Conservation (phyloP, 495 filamentous ascomycete species). For the Ramalina intermedia region DNA sequence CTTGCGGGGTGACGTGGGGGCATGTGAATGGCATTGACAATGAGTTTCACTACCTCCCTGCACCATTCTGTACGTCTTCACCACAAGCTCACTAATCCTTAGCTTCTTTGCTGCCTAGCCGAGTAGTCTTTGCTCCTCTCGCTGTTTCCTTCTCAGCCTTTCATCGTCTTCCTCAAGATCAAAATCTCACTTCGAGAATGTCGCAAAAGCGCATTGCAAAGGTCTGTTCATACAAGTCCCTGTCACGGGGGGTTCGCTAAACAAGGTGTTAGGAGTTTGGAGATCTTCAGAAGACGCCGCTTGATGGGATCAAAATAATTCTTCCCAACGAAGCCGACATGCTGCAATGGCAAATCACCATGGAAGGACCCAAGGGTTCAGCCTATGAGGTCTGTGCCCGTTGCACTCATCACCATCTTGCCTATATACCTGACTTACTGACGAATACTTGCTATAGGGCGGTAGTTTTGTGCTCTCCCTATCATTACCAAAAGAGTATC, state of each 20-base stretch:
- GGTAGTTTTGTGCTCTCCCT: conserved; percentile 69
- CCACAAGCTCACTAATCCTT: too few relatives aligned
- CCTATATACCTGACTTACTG: conserved; percentile 5
- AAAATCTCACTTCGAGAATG: neutral
- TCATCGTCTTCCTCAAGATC: neutral
- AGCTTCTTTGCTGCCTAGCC: too few relatives aligned
- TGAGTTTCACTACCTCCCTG: too few relatives aligned
- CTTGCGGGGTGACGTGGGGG: too few relatives aligned
- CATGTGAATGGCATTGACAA: too few relatives aligned
- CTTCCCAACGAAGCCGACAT: conserved; percentile 61
- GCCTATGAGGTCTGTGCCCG: conserved; percentile 46
- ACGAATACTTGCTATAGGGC: conserved; percentile 30
- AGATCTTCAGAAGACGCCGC: conserved; percentile 50
- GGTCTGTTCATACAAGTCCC: conserved; percentile 21
- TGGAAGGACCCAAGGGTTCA: conserved; percentile 60
- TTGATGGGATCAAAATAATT: conserved; percentile 47
- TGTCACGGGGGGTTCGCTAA: conserved; percentile 6
- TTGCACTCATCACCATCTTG: neutral
- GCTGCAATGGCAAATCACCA: conserved; percentile 66
- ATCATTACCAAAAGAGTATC: conserved; percentile 71
- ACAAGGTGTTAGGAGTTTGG: conserved; percentile 44
- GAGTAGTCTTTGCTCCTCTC: too few relatives aligned
- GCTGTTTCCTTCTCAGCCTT: too few relatives aligned
- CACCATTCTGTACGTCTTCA: too few relatives aligned
- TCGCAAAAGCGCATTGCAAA: conserved; percentile 44